A percentile compares a stretch with the other conserved stretches of the same genome.
Evolutionary conservation across 441 rosid species (phyloP).

Genomic region (Bruguiera hainesii): DNA sequence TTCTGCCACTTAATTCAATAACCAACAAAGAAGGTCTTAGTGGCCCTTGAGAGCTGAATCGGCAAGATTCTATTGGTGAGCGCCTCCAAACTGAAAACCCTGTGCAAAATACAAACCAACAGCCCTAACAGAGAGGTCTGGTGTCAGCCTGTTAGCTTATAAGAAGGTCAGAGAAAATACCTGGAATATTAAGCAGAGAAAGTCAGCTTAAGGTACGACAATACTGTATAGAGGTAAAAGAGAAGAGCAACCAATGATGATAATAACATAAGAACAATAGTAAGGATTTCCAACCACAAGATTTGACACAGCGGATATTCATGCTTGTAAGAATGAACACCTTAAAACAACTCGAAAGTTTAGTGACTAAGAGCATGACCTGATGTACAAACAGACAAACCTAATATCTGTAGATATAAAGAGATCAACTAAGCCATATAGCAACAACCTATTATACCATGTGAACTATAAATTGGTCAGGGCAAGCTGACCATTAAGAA

Average conservation of each 20-base stretch:
- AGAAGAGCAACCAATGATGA: slow-evolving; percentile 1
- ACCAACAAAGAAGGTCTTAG: slow-evolving; percentile 19
- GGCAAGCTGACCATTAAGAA: no score
- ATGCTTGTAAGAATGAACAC: no score
- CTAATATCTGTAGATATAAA: no score
- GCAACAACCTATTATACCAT: no score
- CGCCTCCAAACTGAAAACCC: slow-evolving; percentile 56
- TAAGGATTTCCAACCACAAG: no score
- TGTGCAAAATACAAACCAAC: slow-evolving; percentile 91
- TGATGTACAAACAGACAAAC: no score
- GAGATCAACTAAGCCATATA: no score
- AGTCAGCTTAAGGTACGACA: slow-evolving; percentile 44
- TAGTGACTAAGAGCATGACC: no score
- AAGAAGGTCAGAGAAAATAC: slow-evolving; percentile 97
- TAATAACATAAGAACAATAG: no score
- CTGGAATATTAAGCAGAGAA: slow-evolving; percentile 74
- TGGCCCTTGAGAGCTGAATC: slow-evolving; percentile 26
- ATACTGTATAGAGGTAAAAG: slow-evolving; percentile 8
- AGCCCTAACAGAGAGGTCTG: slow-evolving; percentile 76
- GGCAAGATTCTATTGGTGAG: slow-evolving; percentile 31
- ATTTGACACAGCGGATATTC: no score
- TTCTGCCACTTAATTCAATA: background rate
- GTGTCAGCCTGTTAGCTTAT: slow-evolving; percentile 90
- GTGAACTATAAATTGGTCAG: no score
- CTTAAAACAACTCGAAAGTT: no score